Evolutionary conservation across 176 grass and related monocot genomes (phyloP).

Genomic region (Cenchrus americanus): DNA sequence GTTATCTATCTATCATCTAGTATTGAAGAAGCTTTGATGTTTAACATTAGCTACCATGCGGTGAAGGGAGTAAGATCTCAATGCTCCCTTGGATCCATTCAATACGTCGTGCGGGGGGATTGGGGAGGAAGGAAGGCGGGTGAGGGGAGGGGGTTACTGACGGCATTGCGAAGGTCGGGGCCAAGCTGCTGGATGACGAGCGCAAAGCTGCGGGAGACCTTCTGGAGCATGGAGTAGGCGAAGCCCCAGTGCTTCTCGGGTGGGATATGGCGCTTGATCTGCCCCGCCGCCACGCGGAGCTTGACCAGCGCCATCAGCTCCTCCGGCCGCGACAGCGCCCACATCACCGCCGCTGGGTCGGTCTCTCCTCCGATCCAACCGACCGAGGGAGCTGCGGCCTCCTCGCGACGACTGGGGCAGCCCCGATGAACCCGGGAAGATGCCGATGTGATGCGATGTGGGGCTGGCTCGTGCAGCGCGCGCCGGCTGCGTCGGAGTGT

Average conservation of each 20-base stretch:
- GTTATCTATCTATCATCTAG: too few relatives aligned
- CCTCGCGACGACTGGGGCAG: neutral
- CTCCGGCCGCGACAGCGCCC: conserved; percentile 60
- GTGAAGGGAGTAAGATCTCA: too few relatives aligned
- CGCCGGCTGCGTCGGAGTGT: neutral
- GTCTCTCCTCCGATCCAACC: neutral
- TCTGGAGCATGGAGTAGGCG: conserved; percentile 94
- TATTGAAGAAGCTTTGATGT: too few relatives aligned
- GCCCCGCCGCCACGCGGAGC: conserved; percentile 70
- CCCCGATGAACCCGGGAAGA: neutral
- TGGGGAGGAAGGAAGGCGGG: neutral
- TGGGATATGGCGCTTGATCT: conserved; percentile 91
- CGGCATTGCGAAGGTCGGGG: conserved; percentile 87
- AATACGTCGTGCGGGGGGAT: too few relatives aligned
- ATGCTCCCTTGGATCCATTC: too few relatives aligned
- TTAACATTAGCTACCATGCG: too few relatives aligned
- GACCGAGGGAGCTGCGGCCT: too few relatives aligned
- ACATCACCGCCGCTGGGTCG: conserved; percentile 30
- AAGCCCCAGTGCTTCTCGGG: conserved; percentile 91
- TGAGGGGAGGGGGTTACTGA: conserved; percentile 33
- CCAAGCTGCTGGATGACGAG: conserved; percentile 98
- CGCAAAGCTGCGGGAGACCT: conserved; percentile 92
- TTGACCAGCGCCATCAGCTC: conserved; percentile 78
- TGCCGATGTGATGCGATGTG: neutral
- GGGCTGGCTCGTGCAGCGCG: too few relatives aligned